Percentiles rank a stretch among this genome's conserved stretches.
Conservation (phyloP, 129 eudicot species). For the Flaveria brownii region DNA sequence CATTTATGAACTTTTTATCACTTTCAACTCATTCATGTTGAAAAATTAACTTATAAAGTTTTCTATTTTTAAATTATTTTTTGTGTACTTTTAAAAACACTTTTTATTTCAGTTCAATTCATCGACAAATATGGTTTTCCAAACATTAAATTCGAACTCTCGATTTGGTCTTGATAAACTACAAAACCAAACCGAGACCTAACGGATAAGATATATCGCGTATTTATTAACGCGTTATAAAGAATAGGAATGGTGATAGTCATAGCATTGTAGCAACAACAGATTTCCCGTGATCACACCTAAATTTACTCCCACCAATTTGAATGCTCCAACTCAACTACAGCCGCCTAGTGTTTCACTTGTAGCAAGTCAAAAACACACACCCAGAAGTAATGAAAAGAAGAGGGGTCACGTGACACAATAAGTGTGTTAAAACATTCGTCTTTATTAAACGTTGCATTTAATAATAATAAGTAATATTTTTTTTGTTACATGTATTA, state of each 20-base stretch:
- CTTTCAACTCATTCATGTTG: no score
- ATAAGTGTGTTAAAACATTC: not conserved
- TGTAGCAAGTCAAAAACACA: conserved; percentile 3
- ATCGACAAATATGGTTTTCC: not conserved
- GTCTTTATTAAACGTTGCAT: conserved; percentile 8
- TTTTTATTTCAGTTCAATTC: not conserved
- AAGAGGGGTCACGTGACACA: conserved; percentile 23
- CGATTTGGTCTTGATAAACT: not conserved
- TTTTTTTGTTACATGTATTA: not conserved
- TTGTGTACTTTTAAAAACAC: no score
- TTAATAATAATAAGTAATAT: not conserved
- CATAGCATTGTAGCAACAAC: conserved; percentile 21
- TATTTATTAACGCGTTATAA: not conserved
- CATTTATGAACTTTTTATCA: no score
- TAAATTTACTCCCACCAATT: conserved; percentile 26
- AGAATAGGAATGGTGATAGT: conserved; percentile 23
- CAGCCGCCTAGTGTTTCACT: conserved; percentile 34
- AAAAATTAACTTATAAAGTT: no score
- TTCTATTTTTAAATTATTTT: no score
- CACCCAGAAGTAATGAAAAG: not conserved
- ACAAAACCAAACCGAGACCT: not conserved
- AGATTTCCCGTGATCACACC: conserved; percentile 39
- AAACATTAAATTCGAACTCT: not conserved
- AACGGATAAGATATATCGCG: not conserved
- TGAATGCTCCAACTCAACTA: conserved; percentile 26